Evolutionary conservation across 306 rosid genomes (phyloP).

Genomic region (Cucumis hystrix): DNA sequence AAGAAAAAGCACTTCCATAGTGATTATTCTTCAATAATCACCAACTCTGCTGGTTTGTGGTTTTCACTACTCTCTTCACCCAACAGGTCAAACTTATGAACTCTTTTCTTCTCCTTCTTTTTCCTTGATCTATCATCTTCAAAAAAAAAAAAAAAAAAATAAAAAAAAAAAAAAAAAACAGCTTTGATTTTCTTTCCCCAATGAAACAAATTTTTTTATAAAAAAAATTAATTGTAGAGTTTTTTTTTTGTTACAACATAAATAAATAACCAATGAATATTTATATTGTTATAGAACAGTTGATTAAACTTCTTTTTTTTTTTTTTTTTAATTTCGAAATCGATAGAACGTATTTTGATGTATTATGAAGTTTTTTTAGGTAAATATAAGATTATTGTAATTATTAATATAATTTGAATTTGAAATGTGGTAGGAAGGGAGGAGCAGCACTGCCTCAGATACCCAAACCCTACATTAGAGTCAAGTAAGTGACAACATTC

Average conservation of each 20-base stretch:
- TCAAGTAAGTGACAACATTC: slow-evolving; percentile 30
- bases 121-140: background rate
- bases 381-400: background rate
- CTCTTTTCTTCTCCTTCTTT: background rate
- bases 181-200: background rate
- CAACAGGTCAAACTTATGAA: slow-evolving; percentile 23
- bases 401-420: background rate
- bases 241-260: too few relatives aligned
- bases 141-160: too few relatives aligned
- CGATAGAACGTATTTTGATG: too few relatives aligned
- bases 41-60: slow-evolving; percentile 46
- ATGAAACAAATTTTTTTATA: background rate
- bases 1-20: too few relatives aligned
- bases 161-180: too few relatives aligned
- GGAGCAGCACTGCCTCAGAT: slow-evolving; percentile 50
- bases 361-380: background rate
- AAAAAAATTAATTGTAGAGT: too few relatives aligned
- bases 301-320: too few relatives aligned
- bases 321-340: too few relatives aligned
- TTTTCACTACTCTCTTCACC: slow-evolving; percentile 39
- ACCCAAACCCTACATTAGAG: slow-evolving; percentile 59
- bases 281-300: too few relatives aligned
- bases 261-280: too few relatives aligned
- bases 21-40: background rate
- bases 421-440: slow-evolving; percentile 13